These are phyloP conservation scores for Fusarium sp. DNA, from an alignment of 2,329 filamentous ascomycete species.

Conservation along the genomic window DNA sequence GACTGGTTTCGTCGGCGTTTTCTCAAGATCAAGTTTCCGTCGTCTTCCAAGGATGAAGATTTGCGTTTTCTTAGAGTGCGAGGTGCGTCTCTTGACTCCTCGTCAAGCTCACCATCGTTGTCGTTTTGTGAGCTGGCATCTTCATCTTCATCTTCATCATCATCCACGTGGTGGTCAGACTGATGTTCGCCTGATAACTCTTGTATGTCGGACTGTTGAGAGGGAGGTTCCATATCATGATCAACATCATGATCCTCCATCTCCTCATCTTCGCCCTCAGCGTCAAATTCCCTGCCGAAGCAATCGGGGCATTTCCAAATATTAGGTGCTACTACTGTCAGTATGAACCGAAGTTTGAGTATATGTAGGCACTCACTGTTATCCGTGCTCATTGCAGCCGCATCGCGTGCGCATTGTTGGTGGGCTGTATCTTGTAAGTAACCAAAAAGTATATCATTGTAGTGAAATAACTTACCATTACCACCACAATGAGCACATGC, in stretches of 20 bases:
- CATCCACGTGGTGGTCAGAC: conserved; percentile 10
- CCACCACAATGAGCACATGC: conserved; percentile 82
- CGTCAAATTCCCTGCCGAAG: conserved; percentile 47
- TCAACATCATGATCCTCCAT: conserved; percentile 37
- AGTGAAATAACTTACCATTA: conserved; percentile 72
- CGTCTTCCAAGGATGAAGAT: conserved; percentile 74
- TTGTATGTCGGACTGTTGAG: conserved; percentile 44
- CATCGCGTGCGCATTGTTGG: conserved; percentile 85
- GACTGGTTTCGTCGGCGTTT: conserved; percentile 64
- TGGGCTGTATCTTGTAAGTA: conserved; percentile 75
- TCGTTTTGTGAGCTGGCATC: conserved; percentile 23
- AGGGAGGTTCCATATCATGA: conserved; percentile 36
- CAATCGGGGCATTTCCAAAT: conserved; percentile 66
- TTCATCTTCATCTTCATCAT: conserved; percentile 23
- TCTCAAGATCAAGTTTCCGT: conserved; percentile 65
- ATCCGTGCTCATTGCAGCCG: conserved; percentile 54
- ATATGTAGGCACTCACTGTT: conserved; percentile 44
- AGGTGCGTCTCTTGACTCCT: conserved; percentile 65
- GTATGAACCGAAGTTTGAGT: neutral
- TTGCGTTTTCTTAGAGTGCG: conserved; percentile 86
- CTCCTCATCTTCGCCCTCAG: conserved; percentile 48
- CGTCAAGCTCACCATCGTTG: conserved; percentile 12
- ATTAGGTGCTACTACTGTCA: conserved; percentile 51
- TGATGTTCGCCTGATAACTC: conserved; percentile 19
- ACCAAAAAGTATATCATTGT: conserved; percentile 27